Conservation (phyloP, 1,284 basidiomycete species). For the Athelia psychrophila region DNA sequence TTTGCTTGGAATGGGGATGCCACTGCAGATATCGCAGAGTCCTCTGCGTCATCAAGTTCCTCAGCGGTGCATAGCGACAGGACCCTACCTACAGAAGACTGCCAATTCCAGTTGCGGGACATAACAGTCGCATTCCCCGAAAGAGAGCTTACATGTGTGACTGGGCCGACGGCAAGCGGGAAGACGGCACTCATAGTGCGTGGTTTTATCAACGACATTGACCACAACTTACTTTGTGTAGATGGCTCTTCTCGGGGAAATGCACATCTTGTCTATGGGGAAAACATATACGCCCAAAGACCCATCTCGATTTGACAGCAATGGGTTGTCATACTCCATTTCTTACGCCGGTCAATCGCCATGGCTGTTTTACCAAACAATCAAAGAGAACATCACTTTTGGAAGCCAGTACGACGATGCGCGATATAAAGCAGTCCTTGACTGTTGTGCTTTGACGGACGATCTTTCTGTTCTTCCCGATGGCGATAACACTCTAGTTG, state of each 20-base stretch:
- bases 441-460: constrained; percentile 58
- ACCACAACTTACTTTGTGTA: constrained; percentile 16
- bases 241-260: constrained; percentile 67
- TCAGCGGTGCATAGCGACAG: neutral
- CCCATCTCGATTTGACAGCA: constrained; percentile 51
- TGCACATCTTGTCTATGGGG: constrained; percentile 47
- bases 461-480: constrained; percentile 65
- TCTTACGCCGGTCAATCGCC: constrained; percentile 85
- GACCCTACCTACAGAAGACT: constrained; percentile 22
- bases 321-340: constrained; percentile 69
- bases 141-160: constrained; percentile 51
- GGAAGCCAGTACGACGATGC: constrained; percentile 52
- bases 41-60: constrained; percentile 7
- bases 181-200: constrained; percentile 69
- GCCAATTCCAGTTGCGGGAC: constrained; percentile 54
- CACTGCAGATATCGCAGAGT: constrained; percentile 14
- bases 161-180: constrained; percentile 67
- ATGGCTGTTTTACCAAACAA: constrained; percentile 62
- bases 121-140: constrained; percentile 59
- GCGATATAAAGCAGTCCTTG: constrained; percentile 49
- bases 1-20: constrained; percentile 61
- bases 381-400: constrained; percentile 60
- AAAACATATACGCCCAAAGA: constrained; percentile 64
- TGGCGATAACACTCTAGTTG: constrained; percentile 44
- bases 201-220: constrained; percentile 2